phyloP scores from a whole-genome alignment of 2,329 filamentous ascomycete species.

The Lasiodiplodia hormozganensis region DNA sequence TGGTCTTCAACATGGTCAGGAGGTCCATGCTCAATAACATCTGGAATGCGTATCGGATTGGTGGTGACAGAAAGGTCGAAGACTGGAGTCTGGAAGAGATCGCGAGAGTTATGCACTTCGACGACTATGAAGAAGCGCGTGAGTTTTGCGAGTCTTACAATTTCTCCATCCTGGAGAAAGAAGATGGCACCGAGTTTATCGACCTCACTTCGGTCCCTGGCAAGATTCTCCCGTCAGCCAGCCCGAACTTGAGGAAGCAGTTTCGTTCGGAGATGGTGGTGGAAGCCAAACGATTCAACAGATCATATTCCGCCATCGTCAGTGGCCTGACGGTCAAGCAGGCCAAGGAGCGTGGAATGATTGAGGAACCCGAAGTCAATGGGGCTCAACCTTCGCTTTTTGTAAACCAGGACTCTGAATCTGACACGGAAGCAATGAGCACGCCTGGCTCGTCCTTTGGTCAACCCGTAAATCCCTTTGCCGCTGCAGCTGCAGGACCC shows the following conservation, averaged over 20 bases:
- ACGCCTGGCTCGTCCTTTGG: slow-evolving; percentile 13
- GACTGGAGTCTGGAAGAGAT: slow-evolving; percentile 65
- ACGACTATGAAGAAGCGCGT: slow-evolving; percentile 60
- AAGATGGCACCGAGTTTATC: slow-evolving; percentile 57
- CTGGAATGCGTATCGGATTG: slow-evolving; percentile 61
- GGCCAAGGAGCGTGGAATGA: slow-evolving; percentile 56
- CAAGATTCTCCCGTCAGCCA: slow-evolving; percentile 38
- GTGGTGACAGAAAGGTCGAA: slow-evolving; percentile 57
- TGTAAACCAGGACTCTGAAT: slow-evolving; percentile 41
- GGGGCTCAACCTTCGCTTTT: slow-evolving; percentile 41
- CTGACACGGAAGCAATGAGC: slow-evolving; percentile 31
- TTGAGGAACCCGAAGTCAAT: slow-evolving; percentile 50
- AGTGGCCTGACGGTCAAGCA: slow-evolving; percentile 61
- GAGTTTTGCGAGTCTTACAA: slow-evolving; percentile 62
- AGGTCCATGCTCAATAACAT: slow-evolving; percentile 62
- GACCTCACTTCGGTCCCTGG: slow-evolving; percentile 58
- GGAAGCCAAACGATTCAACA: slow-evolving; percentile 63
- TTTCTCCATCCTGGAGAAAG: slow-evolving; percentile 56
- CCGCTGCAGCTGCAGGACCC: not conserved
- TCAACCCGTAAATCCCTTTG: slow-evolving; percentile 6
- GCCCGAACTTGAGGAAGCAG: slow-evolving; percentile 52
- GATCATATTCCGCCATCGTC: slow-evolving; percentile 64
- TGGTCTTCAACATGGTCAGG: slow-evolving; percentile 66
- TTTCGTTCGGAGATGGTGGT: slow-evolving; percentile 62
- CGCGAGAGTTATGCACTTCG: slow-evolving; percentile 61